phyloP scores from a whole-genome alignment of 139 green algal genomes.

The Coelastrella sp. region DNA sequence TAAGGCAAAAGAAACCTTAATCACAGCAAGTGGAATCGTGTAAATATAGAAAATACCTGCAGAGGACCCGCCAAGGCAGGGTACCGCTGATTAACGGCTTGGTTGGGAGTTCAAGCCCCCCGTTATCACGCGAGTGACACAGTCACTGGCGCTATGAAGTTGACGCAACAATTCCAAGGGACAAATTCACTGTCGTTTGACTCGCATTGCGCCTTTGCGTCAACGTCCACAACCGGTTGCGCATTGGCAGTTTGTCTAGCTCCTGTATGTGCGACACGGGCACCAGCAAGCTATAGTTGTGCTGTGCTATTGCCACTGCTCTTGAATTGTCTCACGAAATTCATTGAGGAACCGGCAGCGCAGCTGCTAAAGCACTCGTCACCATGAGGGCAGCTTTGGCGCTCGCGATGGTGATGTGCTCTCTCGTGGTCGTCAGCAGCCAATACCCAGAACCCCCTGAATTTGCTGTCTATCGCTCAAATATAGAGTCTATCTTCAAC shows the following conservation, averaged over 20 bases:
- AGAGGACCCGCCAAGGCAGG: neutral
- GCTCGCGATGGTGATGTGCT: conserved; percentile 1
- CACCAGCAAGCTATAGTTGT: too few relatives aligned
- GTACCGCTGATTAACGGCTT: neutral
- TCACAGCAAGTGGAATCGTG: too few relatives aligned
- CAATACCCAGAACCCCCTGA: conserved; percentile 21
- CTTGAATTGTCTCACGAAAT: too few relatives aligned
- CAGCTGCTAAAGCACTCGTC: neutral
- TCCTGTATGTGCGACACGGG: neutral
- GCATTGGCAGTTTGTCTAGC: neutral
- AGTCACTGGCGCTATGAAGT: neutral
- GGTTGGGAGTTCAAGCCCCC: neutral
- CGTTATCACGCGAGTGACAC: conserved; percentile 1
- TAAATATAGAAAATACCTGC: too few relatives aligned
- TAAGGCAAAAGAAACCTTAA: too few relatives aligned
- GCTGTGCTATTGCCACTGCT: too few relatives aligned
- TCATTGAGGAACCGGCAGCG: neutral
- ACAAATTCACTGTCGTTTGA: neutral
- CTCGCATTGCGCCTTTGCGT: neutral
- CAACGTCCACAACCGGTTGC: neutral
- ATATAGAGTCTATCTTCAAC: conserved; percentile 6
- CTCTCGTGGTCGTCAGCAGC: neutral
- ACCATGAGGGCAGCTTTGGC: neutral
- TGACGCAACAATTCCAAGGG: neutral
- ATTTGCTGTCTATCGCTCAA: conserved; percentile 15